These are phyloP conservation scores for Hanseniaspora gamundiae DNA, from an alignment of 1,139 yeast species.

Conservation along the genomic window DNA sequence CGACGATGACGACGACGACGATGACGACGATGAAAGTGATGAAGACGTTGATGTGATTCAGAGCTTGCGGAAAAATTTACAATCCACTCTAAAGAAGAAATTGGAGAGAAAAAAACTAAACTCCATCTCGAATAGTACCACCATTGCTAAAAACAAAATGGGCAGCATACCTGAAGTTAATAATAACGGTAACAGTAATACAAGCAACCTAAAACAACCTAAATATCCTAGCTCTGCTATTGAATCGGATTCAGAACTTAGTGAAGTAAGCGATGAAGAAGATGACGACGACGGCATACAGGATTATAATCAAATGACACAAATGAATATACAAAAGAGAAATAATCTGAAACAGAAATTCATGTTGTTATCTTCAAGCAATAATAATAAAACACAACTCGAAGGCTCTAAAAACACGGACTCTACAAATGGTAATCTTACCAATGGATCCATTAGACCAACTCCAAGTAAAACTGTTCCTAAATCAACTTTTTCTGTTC, in stretches of 20 bases:
- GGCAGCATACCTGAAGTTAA: conserved; percentile 7
- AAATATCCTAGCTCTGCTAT: conserved; percentile 10
- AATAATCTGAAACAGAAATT: conserved; percentile 17
- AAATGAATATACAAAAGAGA: conserved; percentile 8
- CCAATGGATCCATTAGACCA: too few relatives aligned
- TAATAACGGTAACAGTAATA: neutral
- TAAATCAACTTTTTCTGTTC: too few relatives aligned
- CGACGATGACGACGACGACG: conserved; percentile 4
- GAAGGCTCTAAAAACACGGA: neutral
- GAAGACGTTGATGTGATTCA: conserved; percentile 12
- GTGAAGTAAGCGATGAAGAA: conserved; percentile 19
- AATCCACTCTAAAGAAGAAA: neutral
- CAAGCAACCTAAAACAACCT: conserved; percentile 6
- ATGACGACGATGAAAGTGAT: neutral
- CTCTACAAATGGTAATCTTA: too few relatives aligned
- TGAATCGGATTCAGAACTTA: conserved; percentile 1
- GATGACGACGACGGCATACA: conserved; percentile 35
- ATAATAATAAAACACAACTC: neutral
- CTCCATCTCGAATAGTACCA: neutral
- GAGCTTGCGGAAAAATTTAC: conserved; percentile 2
- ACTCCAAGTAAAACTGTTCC: too few relatives aligned
- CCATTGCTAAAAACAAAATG: conserved; percentile 13
- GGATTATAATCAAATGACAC: conserved; percentile 1
- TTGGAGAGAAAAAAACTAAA: neutral
- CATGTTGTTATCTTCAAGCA: neutral